Evolutionary conservation across 805 yeast species (phyloP).

Genomic region (Jamesozyma gamospora): DNA sequence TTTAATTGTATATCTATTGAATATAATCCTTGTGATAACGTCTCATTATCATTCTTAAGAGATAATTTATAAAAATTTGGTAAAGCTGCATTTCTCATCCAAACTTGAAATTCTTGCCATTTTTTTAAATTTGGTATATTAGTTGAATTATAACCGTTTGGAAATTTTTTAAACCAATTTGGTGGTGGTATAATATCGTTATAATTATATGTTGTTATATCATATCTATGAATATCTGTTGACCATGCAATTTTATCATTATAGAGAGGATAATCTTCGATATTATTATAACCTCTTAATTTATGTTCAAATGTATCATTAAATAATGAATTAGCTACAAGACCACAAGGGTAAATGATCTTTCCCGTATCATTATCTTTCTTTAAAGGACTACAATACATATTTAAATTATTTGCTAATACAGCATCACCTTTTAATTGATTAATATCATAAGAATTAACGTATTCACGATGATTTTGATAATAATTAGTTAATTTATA

Average conservation of each 20-base stretch:
- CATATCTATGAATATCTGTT: constrained; percentile 51
- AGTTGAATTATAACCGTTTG: constrained; percentile 60
- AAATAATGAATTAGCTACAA: constrained; percentile 70
- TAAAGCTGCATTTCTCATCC: constrained; percentile 91
- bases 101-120: constrained; percentile 66
- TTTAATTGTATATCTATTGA: constrained; percentile 56
- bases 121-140: constrained; percentile 59
- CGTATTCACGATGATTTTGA: constrained; percentile 92
- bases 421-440: constrained; percentile 76
- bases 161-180: constrained; percentile 61
- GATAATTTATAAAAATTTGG: constrained; percentile 82
- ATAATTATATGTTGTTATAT: constrained; percentile 50
- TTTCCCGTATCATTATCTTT: constrained; percentile 19
- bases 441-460: constrained; percentile 66
- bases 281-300: constrained; percentile 26
- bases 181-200: constrained; percentile 72
- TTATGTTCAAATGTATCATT: constrained; percentile 63
- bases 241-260: constrained; percentile 59
- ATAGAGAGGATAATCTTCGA: constrained; percentile 32
- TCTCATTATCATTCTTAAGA: constrained; percentile 51
- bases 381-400: constrained; percentile 30
- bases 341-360: constrained; percentile 66
- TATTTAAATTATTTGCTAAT: constrained; percentile 36
- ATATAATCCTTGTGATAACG: constrained; percentile 58
- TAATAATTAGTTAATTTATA: constrained; percentile 82